These are phyloP conservation scores for Triticum monococcum DNA, from an alignment of 176 grass and related monocot genomes.

Conservation along the genomic window DNA sequence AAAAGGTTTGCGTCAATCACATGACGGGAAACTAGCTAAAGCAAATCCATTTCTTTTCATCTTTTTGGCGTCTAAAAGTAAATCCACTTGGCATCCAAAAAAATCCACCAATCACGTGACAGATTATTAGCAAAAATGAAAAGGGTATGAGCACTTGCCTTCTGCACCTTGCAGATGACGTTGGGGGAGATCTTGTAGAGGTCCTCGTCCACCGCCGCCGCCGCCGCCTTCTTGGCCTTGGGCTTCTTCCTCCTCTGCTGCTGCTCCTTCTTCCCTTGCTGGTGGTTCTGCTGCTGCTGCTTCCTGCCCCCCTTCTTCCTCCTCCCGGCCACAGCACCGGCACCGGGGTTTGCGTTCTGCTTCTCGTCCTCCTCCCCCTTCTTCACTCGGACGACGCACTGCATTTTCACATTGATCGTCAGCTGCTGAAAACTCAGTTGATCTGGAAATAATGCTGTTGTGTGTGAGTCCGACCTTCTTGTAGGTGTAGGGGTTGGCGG, in stretches of 20 bases:
- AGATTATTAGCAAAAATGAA: background rate
- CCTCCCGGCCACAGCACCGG: slow-evolving; percentile 22
- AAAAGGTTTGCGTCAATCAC: slow-evolving; percentile 47
- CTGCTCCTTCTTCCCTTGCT: slow-evolving; percentile 40
- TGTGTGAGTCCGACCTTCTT: slow-evolving; percentile 41
- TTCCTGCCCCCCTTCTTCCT: slow-evolving; percentile 42
- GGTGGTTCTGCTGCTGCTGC: slow-evolving; percentile 27
- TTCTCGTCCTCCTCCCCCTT: slow-evolving; percentile 37
- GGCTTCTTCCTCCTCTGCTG: slow-evolving; percentile 68
- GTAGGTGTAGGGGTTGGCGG: slow-evolving; percentile 49
- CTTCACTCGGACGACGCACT: slow-evolving; percentile 50
- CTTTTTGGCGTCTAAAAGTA: slow-evolving; percentile 16
- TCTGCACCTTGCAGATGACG: slow-evolving; percentile 68
- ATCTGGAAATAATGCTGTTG: background rate
- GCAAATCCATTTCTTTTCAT: slow-evolving; percentile 9
- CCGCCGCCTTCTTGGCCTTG: slow-evolving; percentile 27
- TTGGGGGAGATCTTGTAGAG: slow-evolving; percentile 86
- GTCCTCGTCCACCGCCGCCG: slow-evolving; percentile 61
- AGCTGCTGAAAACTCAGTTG: background rate
- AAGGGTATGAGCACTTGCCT: slow-evolving; percentile 33
- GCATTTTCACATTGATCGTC: slow-evolving; percentile 1
- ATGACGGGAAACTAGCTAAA: slow-evolving; percentile 35
- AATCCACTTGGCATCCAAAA: background rate
- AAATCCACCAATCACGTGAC: slow-evolving; percentile 11
- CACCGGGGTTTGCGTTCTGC: slow-evolving; percentile 10